Evolutionary conservation across 2,329 filamentous ascomycete species (phyloP), one percentile per base, ranked within the genome.

Genomic region (Dactylellina leptospora): DNA sequence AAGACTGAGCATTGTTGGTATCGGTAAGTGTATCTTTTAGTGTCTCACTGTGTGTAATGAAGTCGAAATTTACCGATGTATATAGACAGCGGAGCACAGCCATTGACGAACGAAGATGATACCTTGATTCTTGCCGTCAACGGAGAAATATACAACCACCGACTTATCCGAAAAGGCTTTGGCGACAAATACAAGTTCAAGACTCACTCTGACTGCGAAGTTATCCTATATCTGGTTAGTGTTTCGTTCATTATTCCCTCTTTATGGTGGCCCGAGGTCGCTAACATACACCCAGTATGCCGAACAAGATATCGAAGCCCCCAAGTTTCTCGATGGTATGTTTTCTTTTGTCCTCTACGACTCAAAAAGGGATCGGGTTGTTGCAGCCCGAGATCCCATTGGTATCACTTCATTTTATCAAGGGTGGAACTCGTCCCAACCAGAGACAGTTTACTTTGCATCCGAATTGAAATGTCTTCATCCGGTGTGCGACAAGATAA

Each of bases 101-200:
- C 95, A 75, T 85, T 99, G 76, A 90, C 93, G 84, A 97, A 92
- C 84, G 88, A 92, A 76, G 93, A 97, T 80, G 89, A 88, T 75
- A 89, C 85, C 77, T 89, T 99, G 78, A 88, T 93, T 75, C 87
- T 99, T 73, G 93, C 95, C 75, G 95, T 97, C 87, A 99, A 99
- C 82, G 95, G 95, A 82, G 95, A 99, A 81, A 99, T 99, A 80
- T 99, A 99, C 86, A 99, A 99, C 88, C 95, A 99, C 83, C 90
- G 93, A 80, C 87, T 96, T 78, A 85, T 99, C 78, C 90, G 95
- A 80, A 97, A 97, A 83, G 84, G 84, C 77, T 84, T 97, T 78
- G 91, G 91, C 82, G 87, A 84, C 72, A 86, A 88, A 36, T 97
- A 97, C 82, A 89, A 93, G 81, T 99, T 97, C 88, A 97, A 97